These are phyloP conservation scores for Fagus sylvatica DNA, from an alignment of 306 rosid genomes.

Conservation along the genomic window DNA sequence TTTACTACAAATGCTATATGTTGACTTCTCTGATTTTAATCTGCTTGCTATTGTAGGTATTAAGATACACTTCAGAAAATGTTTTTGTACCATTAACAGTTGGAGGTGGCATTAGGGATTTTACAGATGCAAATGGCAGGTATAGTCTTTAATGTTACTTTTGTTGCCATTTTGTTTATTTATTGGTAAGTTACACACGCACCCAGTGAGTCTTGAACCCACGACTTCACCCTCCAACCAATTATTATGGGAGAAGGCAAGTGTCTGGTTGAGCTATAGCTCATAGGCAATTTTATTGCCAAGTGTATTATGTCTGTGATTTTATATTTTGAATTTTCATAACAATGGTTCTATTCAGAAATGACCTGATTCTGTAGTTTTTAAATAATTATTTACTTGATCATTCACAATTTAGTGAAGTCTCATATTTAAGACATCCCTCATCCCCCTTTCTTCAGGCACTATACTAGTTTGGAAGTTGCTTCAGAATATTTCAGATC, in stretches of 20 bases:
- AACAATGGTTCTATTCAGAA: neutral
- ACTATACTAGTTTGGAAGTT: conserved; percentile 96
- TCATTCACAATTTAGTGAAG: neutral
- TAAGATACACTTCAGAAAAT: conserved; percentile 85
- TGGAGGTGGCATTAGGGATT: conserved; percentile 98
- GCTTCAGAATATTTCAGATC: conserved; percentile 98
- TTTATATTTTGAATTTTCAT: conserved; percentile 8
- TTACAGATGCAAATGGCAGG: conserved; percentile 90
- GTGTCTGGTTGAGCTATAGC: too few relatives aligned
- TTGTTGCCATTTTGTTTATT: too few relatives aligned
- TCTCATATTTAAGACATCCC: conserved; percentile 1
- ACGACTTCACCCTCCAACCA: too few relatives aligned
- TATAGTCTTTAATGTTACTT: conserved; percentile 30
- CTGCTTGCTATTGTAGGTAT: conserved; percentile 50
- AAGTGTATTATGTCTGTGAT: conserved; percentile 14
- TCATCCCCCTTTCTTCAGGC: conserved; percentile 42
- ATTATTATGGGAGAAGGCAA: too few relatives aligned
- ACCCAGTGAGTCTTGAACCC: too few relatives aligned
- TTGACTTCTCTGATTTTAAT: conserved; percentile 6
- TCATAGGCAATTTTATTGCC: too few relatives aligned
- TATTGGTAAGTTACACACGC: too few relatives aligned
- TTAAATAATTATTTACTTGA: neutral
- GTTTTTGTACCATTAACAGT: conserved; percentile 97
- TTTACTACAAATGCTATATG: neutral
- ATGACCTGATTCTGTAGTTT: conserved; percentile 5